Percentiles rank a stretch among this genome's conserved stretches.
phyloP scores from a whole-genome alignment of 2,329 filamentous ascomycete species.

The Epichloe baconii region DNA sequence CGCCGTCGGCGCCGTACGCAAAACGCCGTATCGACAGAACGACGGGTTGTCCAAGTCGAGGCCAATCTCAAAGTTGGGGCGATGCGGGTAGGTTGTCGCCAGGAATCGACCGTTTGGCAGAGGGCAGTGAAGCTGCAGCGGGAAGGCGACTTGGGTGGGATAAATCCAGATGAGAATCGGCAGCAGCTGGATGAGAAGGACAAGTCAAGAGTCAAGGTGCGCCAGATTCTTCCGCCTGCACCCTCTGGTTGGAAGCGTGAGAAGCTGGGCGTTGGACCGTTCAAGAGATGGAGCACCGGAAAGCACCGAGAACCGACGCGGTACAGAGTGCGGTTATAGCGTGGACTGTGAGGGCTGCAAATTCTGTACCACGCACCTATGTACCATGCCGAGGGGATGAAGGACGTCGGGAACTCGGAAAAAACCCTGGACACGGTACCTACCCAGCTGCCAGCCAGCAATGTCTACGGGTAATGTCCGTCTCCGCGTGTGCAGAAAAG shows the following conservation, averaged over 20 bases:
- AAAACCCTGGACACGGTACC: too few relatives aligned
- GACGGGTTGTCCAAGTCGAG: background rate
- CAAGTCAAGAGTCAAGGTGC: background rate
- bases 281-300: too few relatives aligned
- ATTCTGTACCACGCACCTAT: too few relatives aligned
- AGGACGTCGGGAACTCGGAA: too few relatives aligned
- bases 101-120: background rate
- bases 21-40: conserved; percentile 1
- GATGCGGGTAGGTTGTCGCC: background rate
- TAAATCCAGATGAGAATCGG: background rate
- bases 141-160: background rate
- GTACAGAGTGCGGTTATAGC: background rate
- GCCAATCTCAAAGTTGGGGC: background rate
- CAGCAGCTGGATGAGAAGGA: background rate
- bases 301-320: background rate
- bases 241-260: too few relatives aligned
- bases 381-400: too few relatives aligned
- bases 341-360: background rate
- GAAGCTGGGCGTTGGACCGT: too few relatives aligned
- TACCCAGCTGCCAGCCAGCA: too few relatives aligned
- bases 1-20: conserved; percentile 17
- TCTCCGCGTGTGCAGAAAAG: too few relatives aligned
- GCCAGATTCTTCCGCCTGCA: too few relatives aligned
- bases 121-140: background rate
- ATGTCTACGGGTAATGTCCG: too few relatives aligned